Base-by-base conservation (phyloP, 202 grass and related monocot species). In the Setaria italica region DNA sequence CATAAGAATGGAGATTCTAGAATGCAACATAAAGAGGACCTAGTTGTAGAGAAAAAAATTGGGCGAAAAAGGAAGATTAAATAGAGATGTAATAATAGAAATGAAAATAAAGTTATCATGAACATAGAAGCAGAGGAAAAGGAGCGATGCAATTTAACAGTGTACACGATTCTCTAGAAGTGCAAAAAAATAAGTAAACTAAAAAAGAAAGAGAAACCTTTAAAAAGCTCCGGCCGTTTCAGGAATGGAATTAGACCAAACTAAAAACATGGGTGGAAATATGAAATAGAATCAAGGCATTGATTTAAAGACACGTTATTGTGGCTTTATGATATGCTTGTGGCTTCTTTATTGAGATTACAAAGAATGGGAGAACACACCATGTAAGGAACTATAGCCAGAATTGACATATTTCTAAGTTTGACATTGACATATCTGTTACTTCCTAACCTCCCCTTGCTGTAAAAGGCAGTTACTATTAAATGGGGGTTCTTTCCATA, bases 321-420 rank as follows among this genome's bases (percentile, higher is more conserved):
- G 21, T 10, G 66, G 53, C 37, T 86, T 72, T 30, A 29, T 46
- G 48, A 2, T 20, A 14, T 6, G n/a, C 16, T 76, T 48, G 32
- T 17, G 65, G 19, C 56, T 84, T 80, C 53, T 84, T 84, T 30
- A 70, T 32, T 81, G 69, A 70, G 62, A 64, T 54, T 34, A 76
- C 33, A 35, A 55, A 62, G 74, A 76, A 25, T 25, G 42, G 43
- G 43, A 46, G 43, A 46, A 14, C 48, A 41, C 39, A 41, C 4
- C 39, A 41, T 41, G 39, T 41, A 41, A 41, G 39, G 12, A 14
- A 84, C n/a, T 57, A 80, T 34, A 71, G 62, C 55, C 76, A 70
- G 10, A 76, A 20, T 17, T 59, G 84, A 62, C 51, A 75, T 83
- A 73, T 74, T 74, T 67, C 45, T 74, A 83, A 73, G 60, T 80